A percentile compares a stretch with the other conserved stretches of the same genome.
phyloP scores from a whole-genome alignment of 306 rosid genomes.

The Phaseolus lunatus region DNA sequence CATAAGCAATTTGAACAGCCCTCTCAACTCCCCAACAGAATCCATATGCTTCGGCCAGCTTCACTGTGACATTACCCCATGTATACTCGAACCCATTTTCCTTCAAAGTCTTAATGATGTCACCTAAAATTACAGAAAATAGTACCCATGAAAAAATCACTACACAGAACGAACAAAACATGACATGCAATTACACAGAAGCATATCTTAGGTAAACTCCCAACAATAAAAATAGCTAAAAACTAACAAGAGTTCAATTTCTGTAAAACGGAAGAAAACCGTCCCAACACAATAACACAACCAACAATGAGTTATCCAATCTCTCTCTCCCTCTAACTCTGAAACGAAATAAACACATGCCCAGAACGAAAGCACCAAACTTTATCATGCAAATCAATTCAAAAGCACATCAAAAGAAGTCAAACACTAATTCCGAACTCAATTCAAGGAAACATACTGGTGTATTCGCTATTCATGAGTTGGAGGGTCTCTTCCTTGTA shows the following conservation, averaged over 20 bases:
- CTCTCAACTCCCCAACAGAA: conserved; percentile 99
- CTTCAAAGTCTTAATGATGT: conserved; percentile 80
- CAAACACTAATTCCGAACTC: not conserved
- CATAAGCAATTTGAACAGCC: conserved; percentile 98
- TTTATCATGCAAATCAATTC: not conserved
- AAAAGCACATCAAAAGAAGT: conserved; percentile 2
- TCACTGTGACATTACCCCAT: conserved; percentile 93
- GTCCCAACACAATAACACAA: conserved; percentile 1
- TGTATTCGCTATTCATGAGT: conserved; percentile 91
- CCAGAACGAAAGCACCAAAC: conserved; percentile 11
- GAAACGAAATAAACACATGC: conserved; percentile 17
- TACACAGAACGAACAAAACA: conserved; percentile 24
- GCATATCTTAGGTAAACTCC: not conserved
- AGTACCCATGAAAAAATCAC: conserved; percentile 24
- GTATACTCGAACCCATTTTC: conserved; percentile 79
- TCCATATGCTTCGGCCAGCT: conserved; percentile 91
- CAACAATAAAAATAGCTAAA: conserved; percentile 1
- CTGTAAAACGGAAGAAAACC: conserved; percentile 26
- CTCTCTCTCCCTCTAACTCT: not conserved
- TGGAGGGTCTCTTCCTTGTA: conserved; percentile 81
- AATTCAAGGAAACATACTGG: conserved; percentile 57
- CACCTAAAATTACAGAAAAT: conserved; percentile 66
- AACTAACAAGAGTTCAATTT: conserved; percentile 13
- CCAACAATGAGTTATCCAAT: not conserved
- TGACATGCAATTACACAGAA: not conserved